Evolutionary conservation across 2,329 filamentous ascomycete species (phyloP).

Genomic region (Hypoxylon sp.): DNA sequence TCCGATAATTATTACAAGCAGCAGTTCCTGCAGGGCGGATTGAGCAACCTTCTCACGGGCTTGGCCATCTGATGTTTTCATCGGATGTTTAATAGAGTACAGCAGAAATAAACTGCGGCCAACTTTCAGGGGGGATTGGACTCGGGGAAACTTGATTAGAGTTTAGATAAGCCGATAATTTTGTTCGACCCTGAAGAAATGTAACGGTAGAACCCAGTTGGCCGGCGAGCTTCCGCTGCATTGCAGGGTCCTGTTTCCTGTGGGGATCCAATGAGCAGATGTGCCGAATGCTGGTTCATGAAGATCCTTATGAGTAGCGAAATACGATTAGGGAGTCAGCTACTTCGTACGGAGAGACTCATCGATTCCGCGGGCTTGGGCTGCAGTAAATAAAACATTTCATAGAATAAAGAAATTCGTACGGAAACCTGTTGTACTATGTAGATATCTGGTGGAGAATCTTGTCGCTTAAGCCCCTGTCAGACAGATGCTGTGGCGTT

Average conservation of each 20-base stretch:
- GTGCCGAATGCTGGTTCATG: conserved; percentile 26
- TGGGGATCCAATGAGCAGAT: conserved; percentile 25
- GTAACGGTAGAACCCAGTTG: conserved; percentile 31
- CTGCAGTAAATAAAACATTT: background rate
- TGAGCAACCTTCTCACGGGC: background rate
- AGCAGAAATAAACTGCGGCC: background rate
- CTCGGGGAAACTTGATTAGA: conserved; percentile 3
- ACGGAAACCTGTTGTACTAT: background rate
- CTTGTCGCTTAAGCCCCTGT: background rate
- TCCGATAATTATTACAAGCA: conserved; percentile 4
- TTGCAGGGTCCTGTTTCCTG: conserved; percentile 27
- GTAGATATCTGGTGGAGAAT: conserved; percentile 4
- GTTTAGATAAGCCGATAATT: conserved; percentile 20
- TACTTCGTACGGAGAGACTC: conserved; percentile 8
- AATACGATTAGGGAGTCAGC: background rate
- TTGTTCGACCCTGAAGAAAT: conserved; percentile 22
- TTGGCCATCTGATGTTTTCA: background rate
- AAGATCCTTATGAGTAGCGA: conserved; percentile 35
- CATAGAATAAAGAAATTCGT: background rate
- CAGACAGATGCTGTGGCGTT: background rate
- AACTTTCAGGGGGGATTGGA: background rate
- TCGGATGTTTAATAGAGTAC: background rate
- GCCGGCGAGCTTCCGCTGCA: conserved; percentile 27
- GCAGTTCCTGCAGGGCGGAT: background rate
- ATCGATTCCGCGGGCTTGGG: conserved; percentile 14